phyloP scores from a whole-genome alignment of 129 eudicot species.

The Saussurea involucrata region DNA sequence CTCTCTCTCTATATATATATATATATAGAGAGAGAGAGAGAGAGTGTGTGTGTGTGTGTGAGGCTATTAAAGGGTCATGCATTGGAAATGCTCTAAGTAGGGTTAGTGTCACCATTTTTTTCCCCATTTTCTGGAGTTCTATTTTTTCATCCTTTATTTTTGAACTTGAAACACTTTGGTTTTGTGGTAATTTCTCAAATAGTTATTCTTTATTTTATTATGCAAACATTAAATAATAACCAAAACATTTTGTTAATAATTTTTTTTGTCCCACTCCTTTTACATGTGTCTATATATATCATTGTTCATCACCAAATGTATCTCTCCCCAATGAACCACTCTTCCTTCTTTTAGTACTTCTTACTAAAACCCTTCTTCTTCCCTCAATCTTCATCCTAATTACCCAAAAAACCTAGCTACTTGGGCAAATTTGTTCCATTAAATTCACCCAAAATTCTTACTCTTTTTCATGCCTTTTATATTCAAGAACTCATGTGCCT shows the following conservation, averaged over 20 bases:
- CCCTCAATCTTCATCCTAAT: neutral
- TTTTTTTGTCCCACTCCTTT: neutral
- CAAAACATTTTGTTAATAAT: neutral
- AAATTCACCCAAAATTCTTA: neutral
- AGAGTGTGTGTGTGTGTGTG: too few species aligned
- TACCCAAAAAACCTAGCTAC: neutral
- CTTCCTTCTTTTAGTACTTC: neutral
- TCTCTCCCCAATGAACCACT: neutral
- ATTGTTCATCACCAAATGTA: neutral
- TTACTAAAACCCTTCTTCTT: neutral
- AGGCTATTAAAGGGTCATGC: too few species aligned
- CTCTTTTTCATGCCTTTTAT: slow-evolving; percentile 22
- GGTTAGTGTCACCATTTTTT: too few species aligned
- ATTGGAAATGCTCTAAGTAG: too few species aligned
- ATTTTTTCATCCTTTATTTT: too few species aligned
- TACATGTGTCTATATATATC: neutral
- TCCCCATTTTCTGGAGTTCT: too few species aligned
- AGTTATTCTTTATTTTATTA: neutral
- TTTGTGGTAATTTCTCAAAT: too few species aligned
- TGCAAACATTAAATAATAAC: neutral
- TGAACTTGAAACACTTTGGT: too few species aligned
- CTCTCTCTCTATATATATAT: too few species aligned
- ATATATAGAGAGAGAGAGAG: too few species aligned
- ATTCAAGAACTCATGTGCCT: neutral
- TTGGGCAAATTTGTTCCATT: neutral